Conservation (phyloP, 805 yeast genomes). For the Candida alai region DNA sequence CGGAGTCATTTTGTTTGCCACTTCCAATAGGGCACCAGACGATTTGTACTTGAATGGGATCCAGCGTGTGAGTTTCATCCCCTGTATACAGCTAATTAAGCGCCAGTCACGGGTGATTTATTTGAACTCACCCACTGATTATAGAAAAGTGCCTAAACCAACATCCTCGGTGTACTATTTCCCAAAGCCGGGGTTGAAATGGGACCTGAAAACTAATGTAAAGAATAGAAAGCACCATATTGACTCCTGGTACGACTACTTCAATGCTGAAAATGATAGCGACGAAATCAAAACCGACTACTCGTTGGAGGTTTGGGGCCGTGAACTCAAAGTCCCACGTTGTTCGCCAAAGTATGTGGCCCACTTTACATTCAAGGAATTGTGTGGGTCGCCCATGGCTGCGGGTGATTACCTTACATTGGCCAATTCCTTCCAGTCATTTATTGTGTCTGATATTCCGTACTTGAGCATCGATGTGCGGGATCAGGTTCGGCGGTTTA, state of each 20-base stretch:
- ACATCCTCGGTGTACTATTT: constrained; percentile 70
- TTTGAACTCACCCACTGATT: constrained; percentile 89
- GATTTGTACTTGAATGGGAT: constrained; percentile 92
- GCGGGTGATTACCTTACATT: constrained; percentile 92
- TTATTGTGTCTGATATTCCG: constrained; percentile 92
- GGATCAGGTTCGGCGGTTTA: constrained; percentile 85
- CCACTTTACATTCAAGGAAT: constrained; percentile 78
- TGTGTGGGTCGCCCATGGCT: constrained; percentile 83
- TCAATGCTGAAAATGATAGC: constrained; percentile 55
- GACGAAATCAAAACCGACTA: constrained; percentile 18
- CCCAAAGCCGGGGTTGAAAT: constrained; percentile 63
- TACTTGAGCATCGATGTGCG: constrained; percentile 71
- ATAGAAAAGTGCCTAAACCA: constrained; percentile 85
- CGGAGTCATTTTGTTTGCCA: constrained; percentile 86
- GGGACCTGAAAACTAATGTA: constrained; percentile 47
- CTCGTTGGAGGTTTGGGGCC: constrained; percentile 76
- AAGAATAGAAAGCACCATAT: constrained; percentile 58
- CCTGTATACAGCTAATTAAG: constrained; percentile 82
- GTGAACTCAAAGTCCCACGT: constrained; percentile 70
- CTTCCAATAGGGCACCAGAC: constrained; percentile 93
- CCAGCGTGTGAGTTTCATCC: constrained; percentile 87
- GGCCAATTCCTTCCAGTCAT: constrained; percentile 70
- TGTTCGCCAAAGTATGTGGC: constrained; percentile 81
- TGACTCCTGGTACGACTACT: constrained; percentile 74
- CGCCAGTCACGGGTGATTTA: constrained; percentile 69